Conservation (phyloP, 2,329 filamentous ascomycete genomes). For the Botrytis aclada region DNA sequence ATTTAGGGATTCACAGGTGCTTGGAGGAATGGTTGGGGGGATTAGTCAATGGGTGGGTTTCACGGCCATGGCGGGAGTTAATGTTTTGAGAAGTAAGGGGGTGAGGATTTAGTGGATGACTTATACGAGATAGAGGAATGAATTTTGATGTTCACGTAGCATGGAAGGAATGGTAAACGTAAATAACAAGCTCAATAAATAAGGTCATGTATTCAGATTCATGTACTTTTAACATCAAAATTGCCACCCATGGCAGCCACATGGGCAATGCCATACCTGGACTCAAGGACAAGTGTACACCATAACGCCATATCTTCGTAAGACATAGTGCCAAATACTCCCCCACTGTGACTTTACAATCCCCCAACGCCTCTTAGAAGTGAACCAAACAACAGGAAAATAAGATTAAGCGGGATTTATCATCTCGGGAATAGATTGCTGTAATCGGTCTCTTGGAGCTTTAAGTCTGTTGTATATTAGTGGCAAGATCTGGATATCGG, state of each 20-base stretch:
- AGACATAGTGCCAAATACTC: not conserved
- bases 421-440: conserved; percentile 33
- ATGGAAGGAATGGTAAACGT: not conserved
- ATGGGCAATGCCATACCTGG: conserved; percentile 2
- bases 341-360: not conserved
- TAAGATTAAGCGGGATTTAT: conserved; percentile 11
- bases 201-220: conserved; percentile 12
- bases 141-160: not conserved
- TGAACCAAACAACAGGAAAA: not conserved
- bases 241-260: not conserved
- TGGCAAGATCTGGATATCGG: not conserved
- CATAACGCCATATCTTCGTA: conserved; percentile 8
- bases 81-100: conserved; percentile 84
- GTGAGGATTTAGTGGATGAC: conserved; percentile 54
- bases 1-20: conserved; percentile 58
- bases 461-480: conserved; percentile 9
- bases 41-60: conserved; percentile 79
- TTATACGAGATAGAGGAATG: conserved; percentile 13
- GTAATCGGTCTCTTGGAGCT: conserved; percentile 30
- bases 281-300: not conserved
- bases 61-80: conserved; percentile 71
- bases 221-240: not conserved
- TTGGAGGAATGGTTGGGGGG: conserved; percentile 61
- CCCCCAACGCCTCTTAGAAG: not conserved
- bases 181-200: not conserved